A percentile compares a stretch with the other conserved stretches of the same genome.
These are phyloP conservation scores for Teratosphaeria viscida DNA, from an alignment of 2,329 filamentous ascomycete genomes.

Conservation along the genomic window DNA sequence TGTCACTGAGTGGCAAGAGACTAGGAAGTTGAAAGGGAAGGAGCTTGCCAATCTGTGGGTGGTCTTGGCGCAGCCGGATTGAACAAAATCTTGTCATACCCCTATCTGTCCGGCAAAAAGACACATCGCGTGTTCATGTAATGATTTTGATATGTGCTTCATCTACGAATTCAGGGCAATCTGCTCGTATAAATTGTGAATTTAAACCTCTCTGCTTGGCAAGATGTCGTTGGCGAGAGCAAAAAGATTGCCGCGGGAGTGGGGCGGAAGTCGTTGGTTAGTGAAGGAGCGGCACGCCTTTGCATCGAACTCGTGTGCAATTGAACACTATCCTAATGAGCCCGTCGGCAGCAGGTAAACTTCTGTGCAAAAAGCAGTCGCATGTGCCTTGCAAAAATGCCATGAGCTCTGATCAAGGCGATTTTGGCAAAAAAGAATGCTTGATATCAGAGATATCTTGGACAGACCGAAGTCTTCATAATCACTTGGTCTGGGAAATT, in stretches of 20 bases:
- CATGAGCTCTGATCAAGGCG: not conserved
- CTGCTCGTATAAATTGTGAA: not conserved
- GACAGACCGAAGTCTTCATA: not conserved
- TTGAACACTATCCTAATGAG: not conserved
- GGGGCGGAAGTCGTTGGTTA: not conserved
- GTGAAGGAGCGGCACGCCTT: not conserved
- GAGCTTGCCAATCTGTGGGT: not conserved
- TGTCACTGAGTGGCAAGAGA: not conserved
- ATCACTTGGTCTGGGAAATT: not conserved
- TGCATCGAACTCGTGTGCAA: not conserved
- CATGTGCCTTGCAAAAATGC: not conserved
- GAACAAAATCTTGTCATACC: not conserved
- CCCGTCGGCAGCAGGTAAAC: not conserved
- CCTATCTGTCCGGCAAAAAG: not conserved
- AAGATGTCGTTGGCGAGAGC: not conserved
- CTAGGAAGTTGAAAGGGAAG: not conserved
- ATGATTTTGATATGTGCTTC: not conserved
- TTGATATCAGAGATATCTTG: not conserved
- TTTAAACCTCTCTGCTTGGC: not conserved
- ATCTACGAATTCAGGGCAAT: not conserved
- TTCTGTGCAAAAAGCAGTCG: not conserved
- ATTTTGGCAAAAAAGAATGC: not conserved
- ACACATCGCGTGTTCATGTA: not conserved
- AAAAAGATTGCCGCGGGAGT: not conserved
- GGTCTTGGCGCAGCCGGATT: not conserved